phyloP scores from a whole-genome alignment of 208 protist genomes.

The Balamuthia mandrillaris region DNA sequence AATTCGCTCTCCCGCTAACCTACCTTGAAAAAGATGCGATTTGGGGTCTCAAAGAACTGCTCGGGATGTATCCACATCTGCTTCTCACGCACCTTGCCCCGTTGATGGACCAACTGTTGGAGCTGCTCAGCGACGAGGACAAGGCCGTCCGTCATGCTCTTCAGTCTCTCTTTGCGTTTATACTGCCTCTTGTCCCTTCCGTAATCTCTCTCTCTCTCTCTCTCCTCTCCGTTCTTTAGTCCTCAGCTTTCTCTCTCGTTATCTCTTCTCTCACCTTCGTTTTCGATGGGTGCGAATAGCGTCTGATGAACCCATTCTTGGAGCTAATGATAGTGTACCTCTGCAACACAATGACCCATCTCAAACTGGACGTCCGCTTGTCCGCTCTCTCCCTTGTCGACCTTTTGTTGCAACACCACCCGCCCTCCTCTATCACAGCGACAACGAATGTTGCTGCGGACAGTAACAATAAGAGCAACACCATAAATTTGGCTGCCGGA shows the following conservation, averaged over 20 bases:
- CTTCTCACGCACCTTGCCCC: not conserved
- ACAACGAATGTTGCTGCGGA: too few species aligned
- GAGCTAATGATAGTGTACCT: constrained; percentile 18
- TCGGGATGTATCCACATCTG: not conserved
- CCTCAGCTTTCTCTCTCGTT: not conserved
- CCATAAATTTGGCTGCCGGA: too few species aligned
- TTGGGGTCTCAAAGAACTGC: constrained; percentile 4
- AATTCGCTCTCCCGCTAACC: too few species aligned
- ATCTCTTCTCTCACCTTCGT: too few species aligned
- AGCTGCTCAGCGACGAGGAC: constrained; percentile 30
- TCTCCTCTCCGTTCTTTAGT: not conserved
- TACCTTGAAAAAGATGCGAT: not conserved
- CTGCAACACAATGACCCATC: constrained; percentile 13
- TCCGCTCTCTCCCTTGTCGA: not conserved
- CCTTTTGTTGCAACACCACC: too few species aligned
- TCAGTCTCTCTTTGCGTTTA: constrained; percentile 7
- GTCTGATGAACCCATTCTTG: constrained; percentile 17
- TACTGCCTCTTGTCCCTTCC: not conserved
- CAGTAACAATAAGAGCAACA: too few species aligned
- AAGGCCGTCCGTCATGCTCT: not conserved
- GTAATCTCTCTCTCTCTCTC: too few species aligned
- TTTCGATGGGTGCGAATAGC: not conserved
- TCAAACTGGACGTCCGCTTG: constrained; percentile 13
- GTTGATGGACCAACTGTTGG: constrained; percentile 14
- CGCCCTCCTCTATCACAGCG: too few species aligned